Conservation (phyloP, 352 stramenopile genomes). For the Phytophthora hibernalis region DNA sequence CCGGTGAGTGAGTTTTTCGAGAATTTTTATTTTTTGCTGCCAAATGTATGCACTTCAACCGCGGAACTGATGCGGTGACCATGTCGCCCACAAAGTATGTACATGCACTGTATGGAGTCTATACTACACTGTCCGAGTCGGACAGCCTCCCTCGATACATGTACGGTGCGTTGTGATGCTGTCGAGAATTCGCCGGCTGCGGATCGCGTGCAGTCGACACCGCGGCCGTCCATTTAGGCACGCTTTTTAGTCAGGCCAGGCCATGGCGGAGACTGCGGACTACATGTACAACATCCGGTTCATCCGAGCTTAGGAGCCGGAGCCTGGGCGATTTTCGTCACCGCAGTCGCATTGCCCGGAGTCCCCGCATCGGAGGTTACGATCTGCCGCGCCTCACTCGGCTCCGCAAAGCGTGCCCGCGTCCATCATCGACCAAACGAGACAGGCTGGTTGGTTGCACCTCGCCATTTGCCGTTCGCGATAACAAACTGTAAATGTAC, state of each 20-base stretch:
- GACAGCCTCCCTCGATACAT: not conserved
- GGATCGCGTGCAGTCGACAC: not conserved
- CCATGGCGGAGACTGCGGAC: not conserved
- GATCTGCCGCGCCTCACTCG: slow-evolving; percentile 14
- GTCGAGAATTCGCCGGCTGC: not conserved
- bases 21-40: not conserved
- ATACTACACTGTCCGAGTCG: not conserved
- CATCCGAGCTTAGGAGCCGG: slow-evolving; percentile 28
- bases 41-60: slow-evolving; percentile 21
- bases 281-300: slow-evolving; percentile 27
- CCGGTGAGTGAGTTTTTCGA: slow-evolving; percentile 17
- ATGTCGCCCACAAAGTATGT: too few relatives aligned
- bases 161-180: not conserved
- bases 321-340: slow-evolving; percentile 32
- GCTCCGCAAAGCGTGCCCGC: slow-evolving; percentile 8
- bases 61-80: not conserved
- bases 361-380: slow-evolving; percentile 9
- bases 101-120: too few relatives aligned
- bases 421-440: slow-evolving; percentile 18
- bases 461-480: not conserved
- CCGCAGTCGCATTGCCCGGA: slow-evolving; percentile 4
- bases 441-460: too few relatives aligned
- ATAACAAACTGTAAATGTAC: slow-evolving; percentile 1
- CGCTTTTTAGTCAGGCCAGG: not conserved
- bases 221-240: slow-evolving; percentile 14